phyloP scores from a whole-genome alignment of 2,329 filamentous ascomycete species.

The Microdochium trichocladiopsis region DNA sequence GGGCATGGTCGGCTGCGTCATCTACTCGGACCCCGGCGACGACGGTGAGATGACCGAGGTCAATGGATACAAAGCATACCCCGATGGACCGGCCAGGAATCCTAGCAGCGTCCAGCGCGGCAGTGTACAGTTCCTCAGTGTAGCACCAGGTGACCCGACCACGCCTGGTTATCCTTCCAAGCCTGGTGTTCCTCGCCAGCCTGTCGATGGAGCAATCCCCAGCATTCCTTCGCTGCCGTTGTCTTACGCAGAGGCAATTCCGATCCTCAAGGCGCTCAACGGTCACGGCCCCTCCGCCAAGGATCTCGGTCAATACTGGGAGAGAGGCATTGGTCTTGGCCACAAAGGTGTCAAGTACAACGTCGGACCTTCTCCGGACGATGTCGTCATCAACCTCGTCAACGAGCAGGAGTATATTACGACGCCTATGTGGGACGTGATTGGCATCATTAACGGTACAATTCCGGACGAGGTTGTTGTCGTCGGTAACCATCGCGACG shows the following conservation, averaged over 20 bases:
- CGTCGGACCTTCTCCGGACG: slow-evolving; percentile 72
- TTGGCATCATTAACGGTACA: slow-evolving; percentile 85
- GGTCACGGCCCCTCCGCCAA: slow-evolving; percentile 74
- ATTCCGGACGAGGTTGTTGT: slow-evolving; percentile 80
- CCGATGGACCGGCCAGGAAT: slow-evolving; percentile 78
- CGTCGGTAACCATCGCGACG: slow-evolving; percentile 87
- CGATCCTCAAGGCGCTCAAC: slow-evolving; percentile 84
- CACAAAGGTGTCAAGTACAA: slow-evolving; percentile 81
- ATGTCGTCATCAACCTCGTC: slow-evolving; percentile 62
- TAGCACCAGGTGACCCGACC: slow-evolving; percentile 68
- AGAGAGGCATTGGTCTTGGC: slow-evolving; percentile 60
- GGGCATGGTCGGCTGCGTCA: slow-evolving; percentile 76
- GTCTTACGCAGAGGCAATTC: slow-evolving; percentile 79
- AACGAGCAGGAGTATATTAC: slow-evolving; percentile 79
- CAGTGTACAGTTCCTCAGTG: slow-evolving; percentile 74
- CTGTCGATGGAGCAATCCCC: slow-evolving; percentile 64
- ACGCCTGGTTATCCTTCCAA: slow-evolving; percentile 92
- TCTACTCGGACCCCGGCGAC: slow-evolving; percentile 86
- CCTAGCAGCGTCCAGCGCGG: slow-evolving; percentile 87
- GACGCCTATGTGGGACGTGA: slow-evolving; percentile 83
- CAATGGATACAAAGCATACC: slow-evolving; percentile 75
- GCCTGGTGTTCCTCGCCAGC: slow-evolving; percentile 72
- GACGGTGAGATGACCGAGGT: slow-evolving; percentile 76
- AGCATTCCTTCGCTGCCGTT: slow-evolving; percentile 88
- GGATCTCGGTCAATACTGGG: slow-evolving; percentile 69